Evolutionary conservation across 2,329 filamentous ascomycete genomes (phyloP), one percentile per base, ranked within the genome.

Genomic region (Epichloe scottii): DNA sequence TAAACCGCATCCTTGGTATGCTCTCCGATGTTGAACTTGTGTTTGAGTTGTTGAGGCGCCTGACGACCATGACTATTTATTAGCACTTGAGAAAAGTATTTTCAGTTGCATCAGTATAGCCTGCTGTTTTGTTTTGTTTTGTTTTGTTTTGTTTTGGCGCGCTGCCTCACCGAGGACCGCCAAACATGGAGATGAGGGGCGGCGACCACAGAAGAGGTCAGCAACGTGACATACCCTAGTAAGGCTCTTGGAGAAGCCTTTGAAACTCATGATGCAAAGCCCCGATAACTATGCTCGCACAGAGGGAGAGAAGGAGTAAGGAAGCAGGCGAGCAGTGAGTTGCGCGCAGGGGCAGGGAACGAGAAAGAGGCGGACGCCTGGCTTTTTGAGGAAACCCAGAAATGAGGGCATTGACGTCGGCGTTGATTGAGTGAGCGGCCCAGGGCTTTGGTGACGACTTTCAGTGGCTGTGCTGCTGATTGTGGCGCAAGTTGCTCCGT

Each of bases 1-100:
- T 96, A 98, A 63, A 98, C 85, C 46, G 88, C 76, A 73, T 98
- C 93, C 67, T 97, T 95, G 59, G 89, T 94, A 66, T 91, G 80
- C 61, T 97, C 93, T 67, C 93, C 93, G 60, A 97, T 82, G 66
- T 96, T 97, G 76, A 98, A 96, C 62, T 82, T 89, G 62, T 84
- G 76, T 69, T 90, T 94, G 75, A 98, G 79, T 62, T 84, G 83
- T 78, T 98, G 93, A 59, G 93, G 93, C 64, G 91, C 85, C 88
- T 81, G 52, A 33, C 26, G 8, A 37, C n/a, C 19, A 14, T 48
- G 2, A 30, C 7, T 14, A 12, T 11, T 7, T 37, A 49, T 56
- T 26, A 56, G 49, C 15, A 33, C 21, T 15, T 23, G 35, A 5
- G 45, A 4, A 39, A 46, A n/a, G 19, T 19, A n/a, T 6, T 26